phyloP scores from a whole-genome alignment of 2,329 filamentous ascomycete species.

The Pseudogymnoascus sp. region DNA sequence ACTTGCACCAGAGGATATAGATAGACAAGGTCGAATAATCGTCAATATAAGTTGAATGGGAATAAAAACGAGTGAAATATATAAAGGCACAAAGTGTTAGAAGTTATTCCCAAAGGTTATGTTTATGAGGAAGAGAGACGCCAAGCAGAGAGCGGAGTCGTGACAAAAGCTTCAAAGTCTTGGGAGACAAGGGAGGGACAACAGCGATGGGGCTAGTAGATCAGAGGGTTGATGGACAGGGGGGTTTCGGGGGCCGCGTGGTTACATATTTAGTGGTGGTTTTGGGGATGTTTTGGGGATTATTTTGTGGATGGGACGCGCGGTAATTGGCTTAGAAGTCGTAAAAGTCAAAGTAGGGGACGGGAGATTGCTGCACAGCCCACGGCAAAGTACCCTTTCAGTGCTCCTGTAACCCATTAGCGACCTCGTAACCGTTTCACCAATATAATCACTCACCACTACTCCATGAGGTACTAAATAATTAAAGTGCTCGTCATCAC shows the following conservation, averaged over 20 bases:
- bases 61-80: neutral
- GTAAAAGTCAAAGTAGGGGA: neutral
- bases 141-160: neutral
- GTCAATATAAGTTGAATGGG: neutral
- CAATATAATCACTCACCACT: neutral
- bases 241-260: neutral
- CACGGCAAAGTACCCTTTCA: neutral
- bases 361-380: neutral
- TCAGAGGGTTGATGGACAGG: neutral
- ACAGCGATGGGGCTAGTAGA: neutral
- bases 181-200: neutral
- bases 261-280: neutral
- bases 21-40: neutral
- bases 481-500: neutral
- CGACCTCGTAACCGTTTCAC: slow-evolving; percentile 5
- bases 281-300: neutral
- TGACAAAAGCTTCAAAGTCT: neutral
- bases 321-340: neutral
- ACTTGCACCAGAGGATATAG: neutral
- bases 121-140: neutral
- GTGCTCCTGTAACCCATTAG: neutral
- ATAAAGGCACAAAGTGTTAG: neutral
- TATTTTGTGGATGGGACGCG: neutral
- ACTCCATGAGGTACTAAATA: neutral
- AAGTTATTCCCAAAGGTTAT: neutral